These are phyloP conservation scores for Alternaria gaisen DNA, from an alignment of 2,329 filamentous ascomycete genomes.

Conservation along the genomic window DNA sequence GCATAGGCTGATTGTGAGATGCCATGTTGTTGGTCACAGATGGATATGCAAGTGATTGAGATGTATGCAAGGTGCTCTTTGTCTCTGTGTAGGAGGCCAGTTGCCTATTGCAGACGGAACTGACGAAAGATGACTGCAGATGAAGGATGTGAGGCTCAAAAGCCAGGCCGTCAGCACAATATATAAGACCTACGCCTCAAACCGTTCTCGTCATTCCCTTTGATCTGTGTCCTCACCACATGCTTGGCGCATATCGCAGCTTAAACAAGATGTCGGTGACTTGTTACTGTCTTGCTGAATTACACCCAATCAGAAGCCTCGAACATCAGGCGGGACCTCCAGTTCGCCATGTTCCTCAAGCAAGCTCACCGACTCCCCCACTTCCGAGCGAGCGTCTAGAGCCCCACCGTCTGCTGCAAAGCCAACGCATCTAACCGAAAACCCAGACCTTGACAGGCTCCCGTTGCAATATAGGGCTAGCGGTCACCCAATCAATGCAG, in stretches of 20 bases:
- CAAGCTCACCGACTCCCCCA: constrained; percentile 45
- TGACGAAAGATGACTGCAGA: constrained; percentile 17
- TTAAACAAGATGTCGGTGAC: constrained; percentile 39
- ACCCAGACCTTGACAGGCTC: constrained; percentile 29
- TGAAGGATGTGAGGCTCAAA: constrained; percentile 40
- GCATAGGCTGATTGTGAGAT: constrained; percentile 38
- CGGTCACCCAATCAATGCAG: constrained; percentile 31
- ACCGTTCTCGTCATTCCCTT: constrained; percentile 15
- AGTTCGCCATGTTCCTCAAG: constrained; percentile 22
- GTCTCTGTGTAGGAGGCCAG: constrained; percentile 5
- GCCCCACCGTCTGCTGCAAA: constrained; percentile 36
- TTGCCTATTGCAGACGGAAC: neutral
- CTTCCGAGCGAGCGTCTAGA: constrained; percentile 29
- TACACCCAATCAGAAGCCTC: constrained; percentile 29
- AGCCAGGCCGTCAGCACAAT: constrained; percentile 23
- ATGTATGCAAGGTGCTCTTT: constrained; percentile 9
- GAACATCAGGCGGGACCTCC: constrained; percentile 18
- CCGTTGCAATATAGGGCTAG: constrained; percentile 33
- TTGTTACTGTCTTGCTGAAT: constrained; percentile 3
- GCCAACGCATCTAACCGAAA: constrained; percentile 48
- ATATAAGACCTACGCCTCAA: constrained; percentile 23
- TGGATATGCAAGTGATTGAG: neutral
- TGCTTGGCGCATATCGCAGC: constrained; percentile 41
- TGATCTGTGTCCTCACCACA: constrained; percentile 21
- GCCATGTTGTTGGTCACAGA: constrained; percentile 26